A percentile compares a stretch with the other conserved stretches of the same genome.
Evolutionary conservation across 352 stramenopile species (phyloP).

Genomic region (Globisporangium emineosum): DNA sequence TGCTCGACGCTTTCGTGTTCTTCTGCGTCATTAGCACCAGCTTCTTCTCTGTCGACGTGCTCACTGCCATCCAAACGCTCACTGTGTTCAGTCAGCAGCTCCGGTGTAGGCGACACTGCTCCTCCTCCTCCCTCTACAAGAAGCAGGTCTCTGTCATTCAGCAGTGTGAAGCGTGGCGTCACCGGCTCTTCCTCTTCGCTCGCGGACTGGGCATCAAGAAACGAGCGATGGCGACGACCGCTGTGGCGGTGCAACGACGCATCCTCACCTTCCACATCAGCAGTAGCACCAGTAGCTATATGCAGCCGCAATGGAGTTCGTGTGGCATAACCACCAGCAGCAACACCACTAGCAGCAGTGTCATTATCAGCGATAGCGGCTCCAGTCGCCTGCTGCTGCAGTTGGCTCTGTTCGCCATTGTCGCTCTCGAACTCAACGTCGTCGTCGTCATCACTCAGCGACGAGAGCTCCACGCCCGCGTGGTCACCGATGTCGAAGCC

Average conservation of each 20-base stretch:
- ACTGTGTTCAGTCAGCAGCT: constrained; percentile 6
- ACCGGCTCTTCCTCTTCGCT: constrained; percentile 26
- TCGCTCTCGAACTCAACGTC: constrained; percentile 27
- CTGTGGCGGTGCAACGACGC: background rate
- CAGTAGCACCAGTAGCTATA: background rate
- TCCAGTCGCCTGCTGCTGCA: constrained; percentile 4
- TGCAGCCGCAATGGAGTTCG: background rate
- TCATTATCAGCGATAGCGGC: background rate
- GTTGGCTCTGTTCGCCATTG: constrained; percentile 6
- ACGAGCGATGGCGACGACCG: background rate
- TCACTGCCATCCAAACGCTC: background rate
- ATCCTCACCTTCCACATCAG: background rate
- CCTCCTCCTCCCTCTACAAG: constrained; percentile 13
- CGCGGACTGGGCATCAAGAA: constrained; percentile 15
- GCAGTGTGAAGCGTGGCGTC: constrained; percentile 56
- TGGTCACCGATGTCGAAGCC: constrained; percentile 49
- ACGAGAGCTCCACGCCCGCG: constrained; percentile 29
- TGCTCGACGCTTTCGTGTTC: constrained; percentile 4
- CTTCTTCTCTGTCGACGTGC: background rate
- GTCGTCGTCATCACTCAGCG: constrained; percentile 27
- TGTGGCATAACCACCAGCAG: background rate
- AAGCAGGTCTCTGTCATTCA: constrained; percentile 54
- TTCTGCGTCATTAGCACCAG: background rate
- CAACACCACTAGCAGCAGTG: too few species aligned
- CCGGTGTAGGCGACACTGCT: background rate